Percentiles rank a stretch among this genome's conserved stretches.
Evolutionary conservation across 1,139 yeast genomes (phyloP).

Genomic region (Suhomyces coccinellae): DNA sequence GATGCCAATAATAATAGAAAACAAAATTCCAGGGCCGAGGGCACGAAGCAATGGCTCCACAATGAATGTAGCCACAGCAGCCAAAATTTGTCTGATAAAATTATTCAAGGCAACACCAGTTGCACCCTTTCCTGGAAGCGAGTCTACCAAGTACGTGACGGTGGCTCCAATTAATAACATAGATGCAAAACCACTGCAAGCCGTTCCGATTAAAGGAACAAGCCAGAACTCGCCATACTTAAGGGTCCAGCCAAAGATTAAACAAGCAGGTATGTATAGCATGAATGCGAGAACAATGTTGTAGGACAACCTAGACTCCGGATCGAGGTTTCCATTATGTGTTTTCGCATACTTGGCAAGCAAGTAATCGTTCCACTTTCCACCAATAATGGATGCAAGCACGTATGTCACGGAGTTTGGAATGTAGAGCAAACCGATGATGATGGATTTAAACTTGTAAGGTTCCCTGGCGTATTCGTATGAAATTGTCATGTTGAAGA

Average conservation of each 20-base stretch:
- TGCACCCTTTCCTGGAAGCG: constrained; percentile 85
- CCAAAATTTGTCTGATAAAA: constrained; percentile 68
- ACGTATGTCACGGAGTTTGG: constrained; percentile 82
- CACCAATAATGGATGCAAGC: constrained; percentile 73
- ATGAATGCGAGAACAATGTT: constrained; percentile 67
- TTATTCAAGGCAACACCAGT: constrained; percentile 87
- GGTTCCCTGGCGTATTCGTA: constrained; percentile 63
- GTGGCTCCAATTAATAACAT: constrained; percentile 85
- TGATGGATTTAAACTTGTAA: constrained; percentile 63
- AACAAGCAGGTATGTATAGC: constrained; percentile 61
- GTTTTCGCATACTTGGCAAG: constrained; percentile 53
- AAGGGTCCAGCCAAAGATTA: constrained; percentile 83
- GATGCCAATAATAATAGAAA: constrained; percentile 63
- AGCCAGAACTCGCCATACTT: constrained; percentile 70
- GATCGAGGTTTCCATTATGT: constrained; percentile 64
- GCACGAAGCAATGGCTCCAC: constrained; percentile 66
- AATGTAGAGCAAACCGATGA: constrained; percentile 74
- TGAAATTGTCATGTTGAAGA: constrained; percentile 73
- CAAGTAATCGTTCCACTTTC: constrained; percentile 72
- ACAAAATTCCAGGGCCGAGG: constrained; percentile 71
- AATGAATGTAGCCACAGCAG: constrained; percentile 74
- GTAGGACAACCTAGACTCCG: constrained; percentile 79
- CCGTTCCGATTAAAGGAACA: constrained; percentile 74
- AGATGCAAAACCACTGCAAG: constrained; percentile 77
- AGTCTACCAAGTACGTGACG: constrained; percentile 78